phyloP scores from a whole-genome alignment of 1,284 basidiomycete species.

The Acaromyces ingoldii region DNA sequence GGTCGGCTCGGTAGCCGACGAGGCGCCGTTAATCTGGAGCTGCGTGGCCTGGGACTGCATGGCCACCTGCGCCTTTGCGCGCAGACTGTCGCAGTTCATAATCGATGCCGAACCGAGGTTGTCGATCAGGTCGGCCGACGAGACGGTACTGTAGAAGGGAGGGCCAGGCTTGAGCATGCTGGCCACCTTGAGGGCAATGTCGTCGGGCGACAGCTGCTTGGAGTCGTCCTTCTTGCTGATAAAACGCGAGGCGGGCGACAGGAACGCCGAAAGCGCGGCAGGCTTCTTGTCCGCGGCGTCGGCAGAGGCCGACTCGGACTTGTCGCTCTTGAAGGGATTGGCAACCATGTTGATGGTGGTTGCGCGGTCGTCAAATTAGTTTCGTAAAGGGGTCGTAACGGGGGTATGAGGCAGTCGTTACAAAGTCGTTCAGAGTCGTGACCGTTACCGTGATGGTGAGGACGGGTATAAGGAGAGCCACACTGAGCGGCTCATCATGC shows the following conservation, averaged over 20 bases:
- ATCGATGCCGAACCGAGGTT: slow-evolving; percentile 21
- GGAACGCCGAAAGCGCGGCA: slow-evolving; percentile 23
- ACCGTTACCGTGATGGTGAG: too few relatives aligned
- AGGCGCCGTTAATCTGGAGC: neutral
- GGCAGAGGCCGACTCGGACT: too few relatives aligned
- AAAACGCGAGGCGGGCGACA: slow-evolving; percentile 33
- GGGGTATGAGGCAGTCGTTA: too few relatives aligned
- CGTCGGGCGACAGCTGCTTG: slow-evolving; percentile 26
- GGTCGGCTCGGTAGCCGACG: slow-evolving; percentile 2
- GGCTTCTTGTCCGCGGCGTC: neutral
- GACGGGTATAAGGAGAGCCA: too few relatives aligned
- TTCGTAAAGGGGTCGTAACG: too few relatives aligned
- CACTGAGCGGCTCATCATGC: too few relatives aligned
- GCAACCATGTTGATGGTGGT: too few relatives aligned
- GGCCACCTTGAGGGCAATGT: slow-evolving; percentile 38
- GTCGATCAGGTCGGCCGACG: slow-evolving; percentile 35
- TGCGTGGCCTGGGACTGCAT: neutral
- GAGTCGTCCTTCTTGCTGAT: slow-evolving; percentile 5
- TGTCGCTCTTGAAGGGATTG: too few relatives aligned
- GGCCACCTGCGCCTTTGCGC: slow-evolving; percentile 1
- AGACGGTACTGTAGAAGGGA: slow-evolving; percentile 37
- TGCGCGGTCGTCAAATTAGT: too few relatives aligned
- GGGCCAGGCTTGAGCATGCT: slow-evolving; percentile 38
- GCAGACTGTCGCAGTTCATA: slow-evolving; percentile 32
- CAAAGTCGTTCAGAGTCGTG: too few relatives aligned